A percentile compares a stretch with the other conserved stretches of the same genome.
These are phyloP conservation scores for Russula brevipes DNA, from an alignment of 768 basidiomycete species.

Conservation along the genomic window DNA sequence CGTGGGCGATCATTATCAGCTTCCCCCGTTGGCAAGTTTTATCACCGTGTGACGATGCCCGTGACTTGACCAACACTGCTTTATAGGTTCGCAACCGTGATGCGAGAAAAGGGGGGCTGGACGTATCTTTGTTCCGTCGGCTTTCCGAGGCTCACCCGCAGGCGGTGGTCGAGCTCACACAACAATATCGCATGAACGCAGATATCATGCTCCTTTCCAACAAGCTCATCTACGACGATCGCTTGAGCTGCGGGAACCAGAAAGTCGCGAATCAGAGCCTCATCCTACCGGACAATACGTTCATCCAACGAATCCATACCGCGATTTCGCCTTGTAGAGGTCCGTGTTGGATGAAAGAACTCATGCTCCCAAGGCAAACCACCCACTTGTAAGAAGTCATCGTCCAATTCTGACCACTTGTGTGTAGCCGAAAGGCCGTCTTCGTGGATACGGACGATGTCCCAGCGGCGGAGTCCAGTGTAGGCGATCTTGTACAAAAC, in stretches of 20 bases:
- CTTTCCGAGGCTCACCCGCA: slow-evolving; percentile 84
- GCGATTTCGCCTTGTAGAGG: slow-evolving; percentile 32
- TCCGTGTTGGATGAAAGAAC: slow-evolving; percentile 66
- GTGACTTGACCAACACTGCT: not conserved
- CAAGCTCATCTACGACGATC: slow-evolving; percentile 73
- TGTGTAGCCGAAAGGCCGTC: slow-evolving; percentile 68
- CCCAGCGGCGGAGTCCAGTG: slow-evolving; percentile 72
- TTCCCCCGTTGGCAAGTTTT: slow-evolving; percentile 78
- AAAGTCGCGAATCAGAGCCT: slow-evolving; percentile 59
- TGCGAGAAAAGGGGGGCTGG: slow-evolving; percentile 82
- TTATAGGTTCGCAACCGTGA: slow-evolving; percentile 72
- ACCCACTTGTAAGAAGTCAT: not conserved
- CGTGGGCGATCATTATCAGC: slow-evolving; percentile 96
- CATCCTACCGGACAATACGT: slow-evolving; percentile 44
- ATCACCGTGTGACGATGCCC: not conserved
- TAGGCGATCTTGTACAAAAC: slow-evolving; percentile 90
- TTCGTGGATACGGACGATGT: slow-evolving; percentile 91
- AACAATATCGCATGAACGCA: slow-evolving; percentile 95
- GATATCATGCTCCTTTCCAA: slow-evolving; percentile 94
- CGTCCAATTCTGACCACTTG: not conserved
- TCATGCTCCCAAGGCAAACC: slow-evolving; percentile 60
- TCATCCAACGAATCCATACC: slow-evolving; percentile 43
- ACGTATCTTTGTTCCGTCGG: slow-evolving; percentile 82
- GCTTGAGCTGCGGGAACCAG: slow-evolving; percentile 73
- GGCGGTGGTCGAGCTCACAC: slow-evolving; percentile 76